A percentile compares a stretch with the other conserved stretches of the same genome.
These are phyloP conservation scores for Beauveria medogensis DNA, from an alignment of 2,329 filamentous ascomycete genomes.

Conservation along the genomic window DNA sequence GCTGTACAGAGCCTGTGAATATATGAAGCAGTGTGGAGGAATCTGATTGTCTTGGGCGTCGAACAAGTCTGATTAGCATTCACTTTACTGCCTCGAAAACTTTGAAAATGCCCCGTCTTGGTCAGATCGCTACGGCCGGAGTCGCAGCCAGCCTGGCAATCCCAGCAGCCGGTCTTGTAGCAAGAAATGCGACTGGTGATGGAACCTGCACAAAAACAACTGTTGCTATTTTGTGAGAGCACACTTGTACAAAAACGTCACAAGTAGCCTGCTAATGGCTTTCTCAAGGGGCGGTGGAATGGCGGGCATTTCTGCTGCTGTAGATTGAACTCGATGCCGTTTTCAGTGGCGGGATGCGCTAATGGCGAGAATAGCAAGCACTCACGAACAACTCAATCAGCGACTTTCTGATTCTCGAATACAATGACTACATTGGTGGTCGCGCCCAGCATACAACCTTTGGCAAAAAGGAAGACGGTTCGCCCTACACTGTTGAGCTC, in stretches of 20 bases:
- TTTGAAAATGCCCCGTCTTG: background rate
- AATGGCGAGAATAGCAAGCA: constrained; percentile 34
- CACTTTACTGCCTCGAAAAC: background rate
- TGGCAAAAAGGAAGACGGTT: constrained; percentile 39
- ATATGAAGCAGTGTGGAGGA: constrained; percentile 1
- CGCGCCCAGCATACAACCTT: constrained; percentile 51
- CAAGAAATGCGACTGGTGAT: background rate
- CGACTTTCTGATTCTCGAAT: constrained; percentile 59
- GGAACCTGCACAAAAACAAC: constrained; percentile 21
- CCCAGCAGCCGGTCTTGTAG: constrained; percentile 10
- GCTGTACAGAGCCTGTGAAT: background rate
- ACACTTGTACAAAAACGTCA: background rate
- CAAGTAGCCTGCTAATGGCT: background rate
- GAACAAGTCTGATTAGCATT: background rate
- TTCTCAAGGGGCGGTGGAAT: constrained; percentile 10
- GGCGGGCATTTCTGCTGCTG: constrained; percentile 10
- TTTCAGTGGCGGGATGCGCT: background rate
- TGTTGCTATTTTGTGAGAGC: constrained; percentile 24
- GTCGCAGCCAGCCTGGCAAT: background rate
- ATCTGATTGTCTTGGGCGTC: background rate
- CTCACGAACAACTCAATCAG: constrained; percentile 50
- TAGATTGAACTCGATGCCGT: background rate
- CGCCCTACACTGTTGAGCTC: constrained; percentile 51
- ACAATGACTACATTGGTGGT: constrained; percentile 54
- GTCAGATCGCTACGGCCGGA: background rate